Evolutionary conservation across 2,329 filamentous ascomycete genomes (phyloP), one percentile per base, ranked within the genome.

Genomic region (Fusarium chuoi): DNA sequence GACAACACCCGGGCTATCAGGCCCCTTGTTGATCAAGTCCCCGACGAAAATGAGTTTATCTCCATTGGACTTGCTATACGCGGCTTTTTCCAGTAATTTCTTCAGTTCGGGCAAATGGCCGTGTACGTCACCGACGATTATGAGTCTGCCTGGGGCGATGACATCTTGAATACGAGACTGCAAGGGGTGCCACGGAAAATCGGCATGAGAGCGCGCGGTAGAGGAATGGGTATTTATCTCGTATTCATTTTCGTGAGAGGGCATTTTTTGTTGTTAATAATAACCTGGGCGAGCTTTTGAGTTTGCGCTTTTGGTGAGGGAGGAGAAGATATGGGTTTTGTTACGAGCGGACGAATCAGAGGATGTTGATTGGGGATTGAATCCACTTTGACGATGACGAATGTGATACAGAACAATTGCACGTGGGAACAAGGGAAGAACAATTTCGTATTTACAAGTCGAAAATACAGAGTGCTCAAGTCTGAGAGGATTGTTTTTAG

Each of bases 101-200:
- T 85, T 82, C 80, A 93, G 84, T 69, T 94, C 89, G 14, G 88
- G 79, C 69, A 89, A 89, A 82, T 95, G 95, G 18, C 95, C 95
- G 82, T 98, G 95, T 4, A 98, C 93, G 83, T 98, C 95, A 52
- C 95, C 95, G 35, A 98, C 86, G 63, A 98, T 87, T n/a, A 98
- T 45, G 2, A 78, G 38, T 39, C 70, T 72, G 24, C 56, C 58
- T 52, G 15, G 60, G 10, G 30, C 18, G 17, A 68, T 26, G 4
- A 65, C 35, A 28, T 65, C 41, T 13, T 49, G 42, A 10, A 74
- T 39, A 11, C 56, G 42, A 17, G n/a, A 42, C 15, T 41, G 39
- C 10, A 74, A 35, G 7, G 39, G 51, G 20, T 72, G 10, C 55
- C 67, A 49, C 5, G 58, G 22, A 22, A 33, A 7, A 3, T 22